Percentiles rank a stretch among this genome's conserved stretches.
These are phyloP conservation scores for Solanum corneliomulleri DNA, from an alignment of 257 asterid genomes.

Conservation along the genomic window DNA sequence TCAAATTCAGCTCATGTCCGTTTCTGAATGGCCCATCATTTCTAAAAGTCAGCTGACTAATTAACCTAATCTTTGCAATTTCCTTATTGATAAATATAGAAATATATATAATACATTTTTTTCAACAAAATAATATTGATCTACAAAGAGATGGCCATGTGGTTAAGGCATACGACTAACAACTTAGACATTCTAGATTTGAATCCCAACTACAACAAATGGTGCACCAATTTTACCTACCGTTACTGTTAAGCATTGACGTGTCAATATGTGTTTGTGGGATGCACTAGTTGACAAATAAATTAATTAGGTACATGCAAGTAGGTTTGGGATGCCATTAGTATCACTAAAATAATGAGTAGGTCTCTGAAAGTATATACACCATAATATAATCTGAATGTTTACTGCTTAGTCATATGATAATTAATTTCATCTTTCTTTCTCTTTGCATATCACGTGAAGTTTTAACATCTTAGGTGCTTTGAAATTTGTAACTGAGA, in stretches of 20 bases:
- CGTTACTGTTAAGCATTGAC: background rate
- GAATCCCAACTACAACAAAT: background rate
- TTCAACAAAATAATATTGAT: too few species aligned
- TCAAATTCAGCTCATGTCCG: background rate
- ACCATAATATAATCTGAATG: background rate
- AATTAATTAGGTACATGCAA: background rate
- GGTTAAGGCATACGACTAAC: background rate
- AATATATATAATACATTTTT: background rate
- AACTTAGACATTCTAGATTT: background rate
- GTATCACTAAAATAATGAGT: background rate
- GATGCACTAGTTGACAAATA: background rate
- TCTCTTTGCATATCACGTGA: background rate
- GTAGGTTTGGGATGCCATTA: background rate
- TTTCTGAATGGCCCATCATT: background rate
- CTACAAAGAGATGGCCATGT: background rate
- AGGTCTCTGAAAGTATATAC: background rate
- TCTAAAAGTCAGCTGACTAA: background rate
- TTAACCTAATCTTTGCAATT: background rate
- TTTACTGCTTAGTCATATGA: too few species aligned
- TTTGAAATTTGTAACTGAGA: background rate
- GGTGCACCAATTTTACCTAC: background rate
- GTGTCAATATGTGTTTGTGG: background rate
- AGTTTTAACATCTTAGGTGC: background rate
- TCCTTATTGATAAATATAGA: too few species aligned
- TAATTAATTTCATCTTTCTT: background rate